Conservation (phyloP, 2,329 filamentous ascomycete genomes). For the Zasmidium angulare region DNA sequence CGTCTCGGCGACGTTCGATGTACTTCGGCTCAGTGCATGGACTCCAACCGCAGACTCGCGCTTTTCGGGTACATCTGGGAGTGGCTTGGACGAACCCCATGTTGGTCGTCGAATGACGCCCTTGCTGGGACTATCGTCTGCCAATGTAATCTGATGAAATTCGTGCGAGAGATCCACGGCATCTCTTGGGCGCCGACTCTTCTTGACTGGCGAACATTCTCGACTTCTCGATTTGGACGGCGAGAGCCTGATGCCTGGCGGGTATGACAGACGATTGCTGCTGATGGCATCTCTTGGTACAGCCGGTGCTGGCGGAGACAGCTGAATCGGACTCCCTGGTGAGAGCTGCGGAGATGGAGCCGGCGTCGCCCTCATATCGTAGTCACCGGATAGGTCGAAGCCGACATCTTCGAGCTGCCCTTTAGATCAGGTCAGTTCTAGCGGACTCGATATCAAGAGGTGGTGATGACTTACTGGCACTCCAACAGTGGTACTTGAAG, state of each 20-base stretch:
- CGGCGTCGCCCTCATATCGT: neutral
- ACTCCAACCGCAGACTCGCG: neutral
- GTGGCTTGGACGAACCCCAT: slow-evolving; percentile 3
- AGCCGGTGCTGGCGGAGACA: slow-evolving; percentile 1
- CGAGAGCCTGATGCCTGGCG: slow-evolving; percentile 12
- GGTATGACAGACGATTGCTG: slow-evolving; percentile 13
- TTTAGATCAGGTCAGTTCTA: slow-evolving; percentile 3
- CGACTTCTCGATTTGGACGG: slow-evolving; percentile 3
- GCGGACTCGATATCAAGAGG: too few relatives aligned
- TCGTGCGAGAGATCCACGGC: neutral
- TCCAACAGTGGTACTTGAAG: slow-evolving; percentile 39
- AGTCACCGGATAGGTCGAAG: neutral
- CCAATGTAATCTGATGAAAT: neutral
- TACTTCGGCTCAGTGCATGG: neutral
- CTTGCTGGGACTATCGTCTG: neutral
- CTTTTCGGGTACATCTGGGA: neutral
- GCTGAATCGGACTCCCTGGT: neutral
- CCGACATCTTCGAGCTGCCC: slow-evolving; percentile 10
- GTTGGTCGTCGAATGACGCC: slow-evolving; percentile 1
- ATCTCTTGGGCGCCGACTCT: neutral
- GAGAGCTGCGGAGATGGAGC: neutral
- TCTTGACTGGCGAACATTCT: slow-evolving; percentile 11
- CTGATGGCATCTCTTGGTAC: slow-evolving; percentile 1
- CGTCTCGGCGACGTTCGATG: neutral
- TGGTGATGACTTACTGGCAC: slow-evolving; percentile 9